phyloP scores from a whole-genome alignment of 1,284 basidiomycete genomes.

The Pseudozyma hubeiensis region DNA sequence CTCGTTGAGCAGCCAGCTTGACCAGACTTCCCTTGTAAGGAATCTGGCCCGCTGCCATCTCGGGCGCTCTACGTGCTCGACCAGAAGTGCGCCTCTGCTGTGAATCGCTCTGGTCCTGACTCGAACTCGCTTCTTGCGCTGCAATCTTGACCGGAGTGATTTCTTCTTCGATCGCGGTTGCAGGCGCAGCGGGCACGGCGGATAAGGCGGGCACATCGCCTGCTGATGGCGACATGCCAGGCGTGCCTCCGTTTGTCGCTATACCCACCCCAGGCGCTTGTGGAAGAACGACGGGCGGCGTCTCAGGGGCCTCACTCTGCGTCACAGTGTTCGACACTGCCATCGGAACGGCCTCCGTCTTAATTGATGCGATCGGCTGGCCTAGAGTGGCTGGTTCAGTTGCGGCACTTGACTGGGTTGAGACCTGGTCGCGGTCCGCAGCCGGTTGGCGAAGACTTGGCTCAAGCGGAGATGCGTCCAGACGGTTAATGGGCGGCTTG shows the following conservation, averaged over 20 bases:
- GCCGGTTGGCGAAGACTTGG: conserved; percentile 16
- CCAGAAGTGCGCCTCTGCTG: conserved; percentile 39
- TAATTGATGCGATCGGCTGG: conserved; percentile 9
- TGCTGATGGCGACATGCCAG: neutral
- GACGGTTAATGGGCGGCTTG: neutral
- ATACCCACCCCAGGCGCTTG: neutral
- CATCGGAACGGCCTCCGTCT: conserved; percentile 8
- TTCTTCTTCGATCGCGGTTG: neutral
- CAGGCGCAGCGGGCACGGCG: neutral
- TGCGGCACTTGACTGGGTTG: neutral
- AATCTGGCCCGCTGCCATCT: conserved; percentile 54
- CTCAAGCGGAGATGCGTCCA: conserved; percentile 19
- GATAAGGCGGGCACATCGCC: neutral
- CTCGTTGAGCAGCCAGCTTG: conserved; percentile 47
- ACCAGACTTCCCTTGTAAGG: conserved; percentile 49
- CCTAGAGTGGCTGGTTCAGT: neutral
- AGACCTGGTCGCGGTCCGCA: neutral
- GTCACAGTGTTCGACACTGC: neutral
- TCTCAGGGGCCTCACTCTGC: neutral
- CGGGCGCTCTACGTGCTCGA: conserved; percentile 43
- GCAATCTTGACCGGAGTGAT: neutral
- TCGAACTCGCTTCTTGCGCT: neutral
- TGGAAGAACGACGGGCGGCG: neutral
- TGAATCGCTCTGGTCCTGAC: conserved; percentile 16
- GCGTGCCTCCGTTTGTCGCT: neutral